Percentiles rank a stretch among this genome's conserved stretches.
These are phyloP conservation scores for Alternaria sp. DNA, from an alignment of 2,329 filamentous ascomycete species.

Conservation along the genomic window DNA sequence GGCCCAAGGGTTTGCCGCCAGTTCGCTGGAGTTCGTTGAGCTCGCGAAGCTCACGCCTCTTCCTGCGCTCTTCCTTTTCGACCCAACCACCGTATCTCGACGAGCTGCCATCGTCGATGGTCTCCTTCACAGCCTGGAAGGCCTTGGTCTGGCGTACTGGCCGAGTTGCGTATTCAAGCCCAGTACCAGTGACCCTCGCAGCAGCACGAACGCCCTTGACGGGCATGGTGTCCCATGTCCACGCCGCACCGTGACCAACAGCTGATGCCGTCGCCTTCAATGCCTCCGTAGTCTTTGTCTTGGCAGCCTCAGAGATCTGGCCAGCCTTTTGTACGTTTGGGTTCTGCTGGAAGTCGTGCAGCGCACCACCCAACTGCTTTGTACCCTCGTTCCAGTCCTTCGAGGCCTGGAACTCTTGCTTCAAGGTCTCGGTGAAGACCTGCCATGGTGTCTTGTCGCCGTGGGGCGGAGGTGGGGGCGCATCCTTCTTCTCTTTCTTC, in stretches of 20 bases:
- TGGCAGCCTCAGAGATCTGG: slow-evolving; percentile 82
- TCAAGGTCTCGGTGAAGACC: slow-evolving; percentile 97
- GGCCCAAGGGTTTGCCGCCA: slow-evolving; percentile 59
- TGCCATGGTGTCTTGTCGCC: slow-evolving; percentile 99
- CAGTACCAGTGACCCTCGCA: slow-evolving; percentile 83
- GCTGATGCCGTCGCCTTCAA: slow-evolving; percentile 84
- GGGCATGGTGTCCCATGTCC: slow-evolving; percentile 96
- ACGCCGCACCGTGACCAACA: slow-evolving; percentile 88
- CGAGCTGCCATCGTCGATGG: slow-evolving; percentile 95
- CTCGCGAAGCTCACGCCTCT: slow-evolving; percentile 75
- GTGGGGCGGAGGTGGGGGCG: slow-evolving; percentile 89
- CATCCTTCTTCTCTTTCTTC: slow-evolving; percentile 69
- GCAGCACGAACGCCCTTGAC: slow-evolving; percentile 90
- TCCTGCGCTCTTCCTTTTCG: slow-evolving; percentile 91
- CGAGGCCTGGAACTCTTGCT: slow-evolving; percentile 90
- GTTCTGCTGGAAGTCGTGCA: slow-evolving; percentile 91
- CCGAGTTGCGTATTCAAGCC: slow-evolving; percentile 91
- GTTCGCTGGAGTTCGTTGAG: slow-evolving; percentile 61
- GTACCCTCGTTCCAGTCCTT: slow-evolving; percentile 99
- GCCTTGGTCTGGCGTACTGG: slow-evolving; percentile 94
- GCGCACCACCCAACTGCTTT: slow-evolving; percentile 87
- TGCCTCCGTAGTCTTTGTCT: slow-evolving; percentile 77
- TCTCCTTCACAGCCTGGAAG: slow-evolving; percentile 90
- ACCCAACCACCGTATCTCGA: slow-evolving; percentile 96
- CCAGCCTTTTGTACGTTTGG: slow-evolving; percentile 86